A percentile compares a stretch with the other conserved stretches of the same genome.
These are phyloP conservation scores for Penicillium atrosanguineum DNA, from an alignment of 495 filamentous ascomycete genomes.

Conservation along the genomic window DNA sequence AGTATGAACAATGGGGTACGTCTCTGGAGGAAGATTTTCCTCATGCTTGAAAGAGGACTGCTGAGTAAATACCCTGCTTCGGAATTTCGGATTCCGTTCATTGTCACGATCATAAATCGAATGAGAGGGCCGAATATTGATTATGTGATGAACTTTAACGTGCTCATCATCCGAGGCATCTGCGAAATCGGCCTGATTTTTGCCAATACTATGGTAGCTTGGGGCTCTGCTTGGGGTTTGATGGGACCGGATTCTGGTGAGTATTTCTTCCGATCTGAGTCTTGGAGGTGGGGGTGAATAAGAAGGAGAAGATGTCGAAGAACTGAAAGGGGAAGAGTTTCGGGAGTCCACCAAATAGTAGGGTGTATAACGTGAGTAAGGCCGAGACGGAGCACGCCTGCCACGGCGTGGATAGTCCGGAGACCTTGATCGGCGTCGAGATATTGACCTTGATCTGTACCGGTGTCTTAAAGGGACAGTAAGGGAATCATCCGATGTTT, in stretches of 20 bases:
- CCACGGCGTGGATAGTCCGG: too few relatives aligned
- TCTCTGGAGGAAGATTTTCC: not conserved
- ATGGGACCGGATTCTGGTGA: not conserved
- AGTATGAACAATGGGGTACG: conserved; percentile 5
- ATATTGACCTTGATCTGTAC: too few relatives aligned
- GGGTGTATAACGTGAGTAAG: not conserved
- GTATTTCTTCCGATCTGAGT: not conserved
- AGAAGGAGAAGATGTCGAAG: not conserved
- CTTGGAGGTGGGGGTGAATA: not conserved
- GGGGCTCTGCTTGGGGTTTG: not conserved
- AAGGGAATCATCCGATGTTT: not conserved
- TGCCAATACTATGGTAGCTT: not conserved
- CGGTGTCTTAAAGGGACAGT: too few relatives aligned
- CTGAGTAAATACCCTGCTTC: not conserved
- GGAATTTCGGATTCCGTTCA: not conserved
- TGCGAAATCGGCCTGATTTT: not conserved
- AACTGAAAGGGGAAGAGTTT: not conserved
- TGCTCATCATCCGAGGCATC: not conserved
- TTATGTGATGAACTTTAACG: not conserved
- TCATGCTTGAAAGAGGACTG: not conserved
- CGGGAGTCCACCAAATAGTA: not conserved
- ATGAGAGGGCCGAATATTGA: not conserved
- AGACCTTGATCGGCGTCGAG: too few relatives aligned
- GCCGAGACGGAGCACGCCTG: too few relatives aligned
- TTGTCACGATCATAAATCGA: not conserved